phyloP scores from a whole-genome alignment of 805 yeast genomes.

The Candida tibetensis region DNA sequence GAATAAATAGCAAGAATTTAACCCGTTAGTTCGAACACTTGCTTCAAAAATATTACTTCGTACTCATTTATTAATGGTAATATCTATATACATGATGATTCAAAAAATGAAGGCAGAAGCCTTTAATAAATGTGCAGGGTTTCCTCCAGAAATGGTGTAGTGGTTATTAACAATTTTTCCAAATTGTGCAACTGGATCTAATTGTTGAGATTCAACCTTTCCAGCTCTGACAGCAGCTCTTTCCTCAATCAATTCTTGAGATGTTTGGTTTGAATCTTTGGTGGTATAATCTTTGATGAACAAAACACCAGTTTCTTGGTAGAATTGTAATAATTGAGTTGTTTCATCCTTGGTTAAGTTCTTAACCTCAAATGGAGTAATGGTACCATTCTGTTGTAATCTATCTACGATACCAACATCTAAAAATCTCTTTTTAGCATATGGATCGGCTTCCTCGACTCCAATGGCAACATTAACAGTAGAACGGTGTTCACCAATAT shows the following conservation, averaged over 20 bases:
- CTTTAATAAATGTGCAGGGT: constrained; percentile 36
- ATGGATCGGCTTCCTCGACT: constrained; percentile 51
- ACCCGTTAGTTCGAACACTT: too few species aligned
- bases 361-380: constrained; percentile 23
- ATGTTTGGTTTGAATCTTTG: constrained; percentile 18
- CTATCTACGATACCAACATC: constrained; percentile 55
- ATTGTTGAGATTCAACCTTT: constrained; percentile 6
- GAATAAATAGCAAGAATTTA: too few species aligned
- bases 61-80: neutral
- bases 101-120: constrained; percentile 27
- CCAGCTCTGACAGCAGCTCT: constrained; percentile 14
- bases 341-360: constrained; percentile 32
- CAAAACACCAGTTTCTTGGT: constrained; percentile 31
- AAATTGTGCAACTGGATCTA: constrained; percentile 25
- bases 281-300: constrained; percentile 32
- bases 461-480: constrained; percentile 64
- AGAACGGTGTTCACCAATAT: constrained; percentile 38
- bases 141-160: constrained; percentile 38
- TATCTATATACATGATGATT: constrained; percentile 5
- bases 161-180: constrained; percentile 27
- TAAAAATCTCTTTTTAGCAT: constrained; percentile 46
- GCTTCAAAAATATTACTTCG: too few species aligned
- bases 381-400: constrained; percentile 38
- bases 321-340: constrained; percentile 29
- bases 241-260: constrained; percentile 13